Evolutionary conservation across 331 rosid species (phyloP), one percentile per base, ranked within the genome.

Genomic region (Rhamnella rubrinervis): DNA sequence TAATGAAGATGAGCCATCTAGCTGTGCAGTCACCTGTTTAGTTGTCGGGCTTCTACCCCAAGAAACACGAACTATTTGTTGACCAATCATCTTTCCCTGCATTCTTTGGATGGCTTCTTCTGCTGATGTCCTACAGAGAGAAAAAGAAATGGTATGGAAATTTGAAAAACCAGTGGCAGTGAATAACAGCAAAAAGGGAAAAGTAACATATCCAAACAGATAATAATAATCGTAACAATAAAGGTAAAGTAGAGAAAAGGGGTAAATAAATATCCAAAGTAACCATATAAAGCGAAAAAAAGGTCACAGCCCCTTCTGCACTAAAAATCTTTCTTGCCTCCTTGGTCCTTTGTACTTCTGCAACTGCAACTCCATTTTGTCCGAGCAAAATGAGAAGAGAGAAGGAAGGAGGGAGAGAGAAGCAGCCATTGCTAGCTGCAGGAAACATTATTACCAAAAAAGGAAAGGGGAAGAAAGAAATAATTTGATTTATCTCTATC

Each of bases 31-130:
- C 71, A 92, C 98, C 98, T 93, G 98, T 86, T 90, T 93, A 56
- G 87, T 83, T 28, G 98, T 74, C 18, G 74, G 86, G 71, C 89
- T 85, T 83, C 96, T 86, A 50, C 89, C 97, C 98, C 97, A 93
- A 67, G 98, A 85, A 79, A 92, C 65, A 65, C 88, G 91, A 37
- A 89, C 83, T 58, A 81, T 85, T 87, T 91, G 96, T 66, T 93
- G 97, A 58, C 97, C 97, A 60, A 93, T 83, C 85, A 85, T 80
- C 83, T 74, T 91, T 82, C 95, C 97, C 76, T 89, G 97, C 98
- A 91, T 88, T 80, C 84, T 85, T 85, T 84, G 97, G 66, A 91
- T 87, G 66, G 97, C 91, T 77, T 88, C 97, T 83, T 93, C 98
- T 61, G 97, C 97, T 61, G 91, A 88, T 78, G 87, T 71, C 85